Evolutionary conservation across 768 basidiomycete species (phyloP), one percentile per base, ranked within the genome.

Genomic region (Termitomyces sp.): DNA sequence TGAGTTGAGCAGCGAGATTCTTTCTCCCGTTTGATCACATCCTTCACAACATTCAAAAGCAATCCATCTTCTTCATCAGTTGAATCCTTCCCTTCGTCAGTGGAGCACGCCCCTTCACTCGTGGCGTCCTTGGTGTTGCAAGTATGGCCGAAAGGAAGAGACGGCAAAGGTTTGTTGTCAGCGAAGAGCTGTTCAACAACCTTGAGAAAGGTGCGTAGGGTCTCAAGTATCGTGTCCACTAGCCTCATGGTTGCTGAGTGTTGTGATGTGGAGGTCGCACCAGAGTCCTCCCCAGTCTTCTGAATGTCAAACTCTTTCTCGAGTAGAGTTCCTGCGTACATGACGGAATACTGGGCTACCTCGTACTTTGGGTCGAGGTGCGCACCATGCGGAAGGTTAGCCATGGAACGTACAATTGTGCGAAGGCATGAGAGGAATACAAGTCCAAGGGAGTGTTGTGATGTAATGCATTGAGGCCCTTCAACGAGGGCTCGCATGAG

Each of bases 151-250:
- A 43, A 29, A 33, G 54, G 63, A 18, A 68, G 64, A 46, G 66
- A 64, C 36, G 52, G 57, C 29, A 72, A 64, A 23, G 63, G 63
- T 42, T 64, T 63, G 10, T 31, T 54, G 9, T 50, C 41, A 2
- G 54, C 63, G 31, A 66, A 57, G 23, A 72, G 63, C 15, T 56
- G 58, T 40, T 67, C 69, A 3, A 67, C 70, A 29, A 63, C 59
- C 25, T 56, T 56, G 47, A 76, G 61, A 51, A 72, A 68, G 11
- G 50, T 50, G 53, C 64, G 71, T 54, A 76, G 62, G 52, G 59
- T 64, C 1, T 64, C 60, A 62, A 75, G 64, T 11, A 60, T 63
- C 52, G 64, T 61, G 11, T 72, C 70, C 12, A 72, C 64, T 35
- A 61, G 58, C 31, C 66, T 64, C 55, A 63, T 18, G 13, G 56